A percentile compares a stretch with the other conserved stretches of the same genome.
Conservation (phyloP, 2,329 filamentous ascomycete species). For the Tolypocladium nubicola region DNA sequence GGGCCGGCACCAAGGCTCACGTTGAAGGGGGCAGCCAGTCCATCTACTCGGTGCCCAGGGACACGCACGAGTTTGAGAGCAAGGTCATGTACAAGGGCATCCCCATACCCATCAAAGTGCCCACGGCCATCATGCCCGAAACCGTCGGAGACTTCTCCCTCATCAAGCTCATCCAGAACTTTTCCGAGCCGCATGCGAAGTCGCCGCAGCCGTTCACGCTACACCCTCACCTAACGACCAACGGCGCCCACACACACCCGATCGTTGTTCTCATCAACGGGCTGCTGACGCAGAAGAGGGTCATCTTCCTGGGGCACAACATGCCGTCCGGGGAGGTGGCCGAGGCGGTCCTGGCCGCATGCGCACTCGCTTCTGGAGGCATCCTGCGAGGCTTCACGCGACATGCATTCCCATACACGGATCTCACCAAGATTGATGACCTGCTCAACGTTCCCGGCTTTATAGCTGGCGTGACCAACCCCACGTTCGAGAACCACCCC, state of each 20-base stretch:
- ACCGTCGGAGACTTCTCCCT: slow-evolving; percentile 96
- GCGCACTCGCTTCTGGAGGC: slow-evolving; percentile 84
- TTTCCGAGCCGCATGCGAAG: slow-evolving; percentile 73
- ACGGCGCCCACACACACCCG: slow-evolving; percentile 80
- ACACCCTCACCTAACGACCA: slow-evolving; percentile 89
- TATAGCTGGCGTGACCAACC: slow-evolving; percentile 95
- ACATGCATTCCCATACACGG: slow-evolving; percentile 95
- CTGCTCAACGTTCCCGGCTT: slow-evolving; percentile 93
- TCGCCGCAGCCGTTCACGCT: slow-evolving; percentile 74
- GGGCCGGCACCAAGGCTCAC: slow-evolving; percentile 52
- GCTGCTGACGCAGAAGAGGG: slow-evolving; percentile 87
- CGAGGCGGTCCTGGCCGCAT: slow-evolving; percentile 95
- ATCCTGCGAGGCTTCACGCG: slow-evolving; percentile 89
- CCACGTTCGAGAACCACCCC: slow-evolving; percentile 85
- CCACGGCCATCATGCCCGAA: slow-evolving; percentile 85
- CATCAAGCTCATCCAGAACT: slow-evolving; percentile 93
- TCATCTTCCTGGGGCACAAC: slow-evolving; percentile 93
- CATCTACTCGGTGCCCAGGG: slow-evolving; percentile 69
- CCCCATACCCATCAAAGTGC: slow-evolving; percentile 92
- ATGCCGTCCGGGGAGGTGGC: slow-evolving; percentile 92
- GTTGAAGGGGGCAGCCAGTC: slow-evolving; percentile 44
- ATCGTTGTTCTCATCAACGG: slow-evolving; percentile 93
- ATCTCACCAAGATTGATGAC: slow-evolving; percentile 95
- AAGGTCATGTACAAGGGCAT: slow-evolving; percentile 94
- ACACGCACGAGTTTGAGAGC: slow-evolving; percentile 96